phyloP scores from a whole-genome alignment of 1,284 basidiomycete species.

The Pyrrhoderma lamaoense region DNA sequence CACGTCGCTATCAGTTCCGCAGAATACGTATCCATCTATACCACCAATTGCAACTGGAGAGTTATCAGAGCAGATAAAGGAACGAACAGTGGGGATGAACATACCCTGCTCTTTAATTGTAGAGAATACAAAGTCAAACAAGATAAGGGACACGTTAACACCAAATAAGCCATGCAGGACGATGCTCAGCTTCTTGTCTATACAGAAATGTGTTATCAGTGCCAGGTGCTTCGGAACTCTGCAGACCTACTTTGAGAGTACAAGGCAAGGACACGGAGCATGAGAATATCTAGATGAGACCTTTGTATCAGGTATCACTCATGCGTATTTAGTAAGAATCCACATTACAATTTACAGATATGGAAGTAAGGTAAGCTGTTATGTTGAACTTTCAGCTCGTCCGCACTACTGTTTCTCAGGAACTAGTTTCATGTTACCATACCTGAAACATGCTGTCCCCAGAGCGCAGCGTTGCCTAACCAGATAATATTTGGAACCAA shows the following conservation, averaged over 20 bases:
- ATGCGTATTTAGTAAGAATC: too few relatives aligned
- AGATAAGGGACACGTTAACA: neutral
- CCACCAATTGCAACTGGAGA: neutral
- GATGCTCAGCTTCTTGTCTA: neutral
- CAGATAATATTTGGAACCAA: too few relatives aligned
- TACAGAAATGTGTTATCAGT: neutral
- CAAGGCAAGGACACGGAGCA: slow-evolving; percentile 7
- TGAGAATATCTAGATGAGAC: slow-evolving; percentile 6
- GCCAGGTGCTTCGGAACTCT: neutral
- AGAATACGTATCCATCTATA: neutral
- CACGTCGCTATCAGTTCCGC: neutral
- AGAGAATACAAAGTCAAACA: too few relatives aligned
- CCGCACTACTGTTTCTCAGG: too few relatives aligned
- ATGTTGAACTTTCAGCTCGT: neutral
- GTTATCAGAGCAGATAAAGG: too few relatives aligned
- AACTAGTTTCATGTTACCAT: too few relatives aligned
- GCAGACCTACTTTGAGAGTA: slow-evolving; percentile 3
- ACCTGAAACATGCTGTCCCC: too few relatives aligned
- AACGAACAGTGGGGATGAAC: too few relatives aligned
- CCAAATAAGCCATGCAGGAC: neutral
- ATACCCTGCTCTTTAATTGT: too few relatives aligned
- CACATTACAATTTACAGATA: neutral
- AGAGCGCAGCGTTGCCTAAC: too few relatives aligned
- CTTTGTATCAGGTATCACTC: too few relatives aligned
- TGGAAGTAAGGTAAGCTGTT: neutral